Percentiles rank a stretch among this genome's conserved stretches.
Conservation (phyloP, 371 early-diverging fungal species). For the Parasitella parasitica region DNA sequence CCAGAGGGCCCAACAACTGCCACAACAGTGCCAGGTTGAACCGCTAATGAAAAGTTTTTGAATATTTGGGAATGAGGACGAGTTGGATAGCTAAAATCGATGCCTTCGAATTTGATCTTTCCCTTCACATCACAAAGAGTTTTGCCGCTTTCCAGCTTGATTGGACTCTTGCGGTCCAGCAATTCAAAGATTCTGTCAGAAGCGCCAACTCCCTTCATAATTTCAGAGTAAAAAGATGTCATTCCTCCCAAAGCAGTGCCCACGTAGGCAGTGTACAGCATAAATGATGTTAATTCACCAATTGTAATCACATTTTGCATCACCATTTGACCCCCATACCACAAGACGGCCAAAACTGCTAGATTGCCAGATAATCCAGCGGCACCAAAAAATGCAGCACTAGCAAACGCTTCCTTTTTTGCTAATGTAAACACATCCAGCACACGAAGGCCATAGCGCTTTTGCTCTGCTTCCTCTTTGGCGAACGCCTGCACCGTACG, state of each 20-base stretch:
- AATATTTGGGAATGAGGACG: slow-evolving; percentile 66
- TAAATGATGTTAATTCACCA: slow-evolving; percentile 81
- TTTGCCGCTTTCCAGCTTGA: slow-evolving; percentile 42
- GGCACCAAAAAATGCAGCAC: slow-evolving; percentile 75
- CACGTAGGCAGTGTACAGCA: slow-evolving; percentile 83
- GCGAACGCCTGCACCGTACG: slow-evolving; percentile 82
- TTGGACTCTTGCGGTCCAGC: slow-evolving; percentile 58
- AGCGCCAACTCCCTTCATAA: slow-evolving; percentile 86
- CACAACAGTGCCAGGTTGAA: slow-evolving; percentile 65
- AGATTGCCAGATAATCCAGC: slow-evolving; percentile 78
- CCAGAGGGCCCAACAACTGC: slow-evolving; percentile 71
- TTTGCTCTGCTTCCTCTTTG: slow-evolving; percentile 60
- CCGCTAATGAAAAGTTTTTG: slow-evolving; percentile 58
- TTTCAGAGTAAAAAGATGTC: slow-evolving; percentile 78
- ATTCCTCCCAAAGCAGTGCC: slow-evolving; percentile 73
- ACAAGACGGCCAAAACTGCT: slow-evolving; percentile 73
- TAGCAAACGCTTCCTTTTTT: slow-evolving; percentile 68
- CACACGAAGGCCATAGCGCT: slow-evolving; percentile 54
- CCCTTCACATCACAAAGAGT: slow-evolving; percentile 48
- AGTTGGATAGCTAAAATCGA: slow-evolving; percentile 72
- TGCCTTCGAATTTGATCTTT: slow-evolving; percentile 63
- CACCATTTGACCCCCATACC: slow-evolving; percentile 79
- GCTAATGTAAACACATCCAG: slow-evolving; percentile 63
- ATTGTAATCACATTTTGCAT: slow-evolving; percentile 64
- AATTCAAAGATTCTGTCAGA: slow-evolving; percentile 71